Conservation (phyloP, 2,329 filamentous ascomycete genomes). For the Rutstroemia sp. region DNA sequence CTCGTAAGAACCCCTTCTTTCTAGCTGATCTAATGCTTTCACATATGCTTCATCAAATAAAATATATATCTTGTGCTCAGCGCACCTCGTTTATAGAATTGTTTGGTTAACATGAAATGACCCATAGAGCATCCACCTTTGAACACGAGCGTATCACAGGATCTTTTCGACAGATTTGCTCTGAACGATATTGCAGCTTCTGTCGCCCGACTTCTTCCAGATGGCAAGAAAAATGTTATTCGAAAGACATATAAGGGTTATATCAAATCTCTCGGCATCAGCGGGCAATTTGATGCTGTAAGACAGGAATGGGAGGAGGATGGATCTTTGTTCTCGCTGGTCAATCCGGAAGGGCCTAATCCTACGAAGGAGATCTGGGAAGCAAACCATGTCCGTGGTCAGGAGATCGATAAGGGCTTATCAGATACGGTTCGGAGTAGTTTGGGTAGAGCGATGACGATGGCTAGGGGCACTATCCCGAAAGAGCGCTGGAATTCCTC, state of each 20-base stretch:
- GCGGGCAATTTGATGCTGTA: constrained; percentile 52
- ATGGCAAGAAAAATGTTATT: constrained; percentile 59
- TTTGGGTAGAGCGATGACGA: constrained; percentile 45
- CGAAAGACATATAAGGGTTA: constrained; percentile 63
- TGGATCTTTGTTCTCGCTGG: constrained; percentile 38
- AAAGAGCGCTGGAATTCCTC: constrained; percentile 49
- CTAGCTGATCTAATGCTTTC: constrained; percentile 13
- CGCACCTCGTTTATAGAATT: constrained; percentile 19
- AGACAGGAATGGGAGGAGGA: constrained; percentile 43
- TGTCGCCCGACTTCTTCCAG: constrained; percentile 55
- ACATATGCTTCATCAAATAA: constrained; percentile 12
- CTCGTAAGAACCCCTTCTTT: constrained; percentile 53
- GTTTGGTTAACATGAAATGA: constrained; percentile 30
- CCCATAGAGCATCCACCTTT: constrained; percentile 27
- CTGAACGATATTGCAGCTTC: constrained; percentile 50
- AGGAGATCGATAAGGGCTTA: constrained; percentile 48
- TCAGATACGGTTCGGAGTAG: constrained; percentile 36
- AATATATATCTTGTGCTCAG: constrained; percentile 9
- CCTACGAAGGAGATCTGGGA: constrained; percentile 43
- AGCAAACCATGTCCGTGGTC: constrained; percentile 44
- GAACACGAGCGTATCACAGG: constrained; percentile 44
- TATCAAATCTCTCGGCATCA: constrained; percentile 55
- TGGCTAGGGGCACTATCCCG: constrained; percentile 49
- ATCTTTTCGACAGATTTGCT: constrained; percentile 52
- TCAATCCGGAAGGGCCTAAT: constrained; percentile 39